A percentile compares a stretch with the other conserved stretches of the same genome.
Conservation (phyloP, 106 monocot genomes). For the Gastrodia elata region DNA sequence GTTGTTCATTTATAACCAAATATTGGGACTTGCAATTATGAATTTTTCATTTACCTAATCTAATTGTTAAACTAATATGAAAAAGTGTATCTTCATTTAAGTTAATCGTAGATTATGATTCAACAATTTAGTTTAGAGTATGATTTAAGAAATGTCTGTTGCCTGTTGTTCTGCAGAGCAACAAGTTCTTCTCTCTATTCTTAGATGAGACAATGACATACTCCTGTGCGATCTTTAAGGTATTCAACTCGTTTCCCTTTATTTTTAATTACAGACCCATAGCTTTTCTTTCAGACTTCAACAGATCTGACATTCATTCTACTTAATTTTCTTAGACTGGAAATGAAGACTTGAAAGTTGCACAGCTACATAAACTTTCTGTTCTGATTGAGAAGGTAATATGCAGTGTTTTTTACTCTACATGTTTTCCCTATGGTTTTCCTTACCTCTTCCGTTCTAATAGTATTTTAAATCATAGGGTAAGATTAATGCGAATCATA, state of each 20-base stretch:
- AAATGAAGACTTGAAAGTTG: conserved; percentile 73
- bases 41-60: too few relatives aligned
- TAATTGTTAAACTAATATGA: too few relatives aligned
- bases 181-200: conserved; percentile 87
- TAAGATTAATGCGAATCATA: conserved; percentile 56
- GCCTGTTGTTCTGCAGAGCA: conserved; percentile 71
- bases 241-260: too few relatives aligned
- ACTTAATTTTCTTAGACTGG: conserved; percentile 36
- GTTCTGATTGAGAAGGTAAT: conserved; percentile 77
- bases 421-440: background rate
- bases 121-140: too few relatives aligned
- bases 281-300: too few relatives aligned
- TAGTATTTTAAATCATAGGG: conserved; percentile 34
- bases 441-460: background rate
- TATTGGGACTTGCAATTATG: too few relatives aligned
- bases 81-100: too few relatives aligned
- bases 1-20: too few relatives aligned
- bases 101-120: too few relatives aligned
- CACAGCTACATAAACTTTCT: conserved; percentile 74
- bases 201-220: conserved; percentile 97
- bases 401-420: background rate
- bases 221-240: conserved; percentile 92
- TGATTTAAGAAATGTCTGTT: too few relatives aligned
- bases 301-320: too few relatives aligned
- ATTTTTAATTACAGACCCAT: too few relatives aligned